phyloP scores from a whole-genome alignment of 2,329 filamentous ascomycete species.

The Neofusicoccum sp. region DNA sequence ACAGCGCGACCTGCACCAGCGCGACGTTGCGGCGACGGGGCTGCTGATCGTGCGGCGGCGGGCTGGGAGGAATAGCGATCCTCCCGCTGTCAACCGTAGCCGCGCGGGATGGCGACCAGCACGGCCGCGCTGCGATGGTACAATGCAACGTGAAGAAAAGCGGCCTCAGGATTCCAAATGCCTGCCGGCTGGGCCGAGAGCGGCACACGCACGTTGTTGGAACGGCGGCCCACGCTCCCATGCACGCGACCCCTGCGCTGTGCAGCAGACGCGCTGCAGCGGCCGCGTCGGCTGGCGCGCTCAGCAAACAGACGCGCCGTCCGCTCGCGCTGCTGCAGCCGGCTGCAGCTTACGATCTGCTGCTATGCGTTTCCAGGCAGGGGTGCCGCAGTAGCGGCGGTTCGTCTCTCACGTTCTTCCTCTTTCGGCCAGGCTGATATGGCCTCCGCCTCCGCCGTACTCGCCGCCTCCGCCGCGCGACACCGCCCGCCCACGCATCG shows the following conservation, averaged over 20 bases:
- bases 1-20: neutral
- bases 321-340: neutral
- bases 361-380: slow-evolving; percentile 6
- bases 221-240: slow-evolving; percentile 4
- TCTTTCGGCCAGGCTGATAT: slow-evolving; percentile 2
- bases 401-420: neutral
- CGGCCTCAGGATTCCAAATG: neutral
- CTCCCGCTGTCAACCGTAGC: neutral
- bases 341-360: neutral
- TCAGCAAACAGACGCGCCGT: neutral
- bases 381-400: neutral
- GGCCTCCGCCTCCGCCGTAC: neutral
- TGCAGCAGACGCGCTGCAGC: too few species aligned
- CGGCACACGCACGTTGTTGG: neutral
- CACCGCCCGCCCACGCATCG: neutral
- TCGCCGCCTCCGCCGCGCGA: neutral
- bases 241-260: neutral
- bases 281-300: neutral
- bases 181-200: neutral
- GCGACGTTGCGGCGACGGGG: neutral
- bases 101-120: neutral
- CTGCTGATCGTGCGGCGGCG: neutral
- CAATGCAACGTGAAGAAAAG: neutral
- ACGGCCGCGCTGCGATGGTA: neutral
- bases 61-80: neutral